Evolutionary conservation across 768 basidiomycete genomes (phyloP), one percentile per base, ranked within the genome.

Genomic region (Auricularia auricula-judae): DNA sequence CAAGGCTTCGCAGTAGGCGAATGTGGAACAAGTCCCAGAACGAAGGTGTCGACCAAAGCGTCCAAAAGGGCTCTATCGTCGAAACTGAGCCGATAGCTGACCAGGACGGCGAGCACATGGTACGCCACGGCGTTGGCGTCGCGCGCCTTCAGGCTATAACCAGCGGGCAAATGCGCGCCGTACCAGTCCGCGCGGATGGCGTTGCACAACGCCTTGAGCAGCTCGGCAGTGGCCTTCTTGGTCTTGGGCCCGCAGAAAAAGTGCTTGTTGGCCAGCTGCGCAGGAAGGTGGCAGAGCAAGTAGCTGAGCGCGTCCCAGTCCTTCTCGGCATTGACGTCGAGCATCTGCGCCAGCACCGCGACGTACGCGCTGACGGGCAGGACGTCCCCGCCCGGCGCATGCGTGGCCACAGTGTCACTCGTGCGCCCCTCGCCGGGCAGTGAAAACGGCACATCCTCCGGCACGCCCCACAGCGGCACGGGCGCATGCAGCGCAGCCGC

Each of bases 271-370:
- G 90, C 80, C 10, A 98, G 81, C 72, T 98, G 94, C 8, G 86
- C 80, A 1, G 97, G 95, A 0, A 99, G 81, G 76, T 96, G 90
- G 71, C 90, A 93, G 3, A 99, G 80, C 3, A 94, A 79, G 70
- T 97, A 98, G 2, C 93, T 93, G 11, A 97, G 80, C 47, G 98
- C 79, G 65, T 98, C 97, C 95, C 96, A 98, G 66, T 87, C 91
- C 58, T 79, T 82, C 70, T 94, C 93, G 51, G 5, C 56, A 10
- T 18, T 34, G 14, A 79, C 79, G 65, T 87, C 83, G 47, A 98
- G 74, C 66, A 97, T 80, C 2, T 76, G 77, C 62, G 85, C 76
- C 58, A 98, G 69, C 14, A 80, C 80, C 10, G 71, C 69, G 4
- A 98, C 79, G 71, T 96, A 94, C 58, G 78, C 72, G 3, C 93